Evolutionary conservation across 148 eudicot genomes (phyloP), one percentile per base, ranked within the genome.

Genomic region (Rhododendron henanense): DNA sequence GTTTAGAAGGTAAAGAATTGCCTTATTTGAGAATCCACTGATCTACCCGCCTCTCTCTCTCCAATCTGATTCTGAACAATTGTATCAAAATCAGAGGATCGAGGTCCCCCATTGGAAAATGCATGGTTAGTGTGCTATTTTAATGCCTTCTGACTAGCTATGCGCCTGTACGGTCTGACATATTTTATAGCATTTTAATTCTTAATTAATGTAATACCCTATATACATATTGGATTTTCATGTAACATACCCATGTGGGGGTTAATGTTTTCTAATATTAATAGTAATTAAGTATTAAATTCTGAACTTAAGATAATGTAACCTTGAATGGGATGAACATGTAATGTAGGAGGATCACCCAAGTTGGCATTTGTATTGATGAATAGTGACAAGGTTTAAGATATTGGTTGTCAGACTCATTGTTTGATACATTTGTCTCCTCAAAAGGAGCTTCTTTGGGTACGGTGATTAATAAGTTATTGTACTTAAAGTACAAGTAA

Each of bases 81-180:
- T 75, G 79, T 75, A 75, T 75, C 47, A 19, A 75, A 37, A 35
- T 16, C 10, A 75, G 3, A 18, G 47, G 79, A 75, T 37, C 25
- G 79, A 39, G 79, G 79, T 75, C 79, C 47, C 79, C 79, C 79
- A 67, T 33, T 28, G 78, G 78, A 74, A 74, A 74, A 37, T 74
- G 44, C n/a, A 37, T 39, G 23, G 79, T 39, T 48, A 75, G 48
- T 18, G 47, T 75, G 79, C 10, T 35, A 75, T 75, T 75, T 39
- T 75, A 16, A 39, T 75, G 47, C 48, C 79, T 37, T 75, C 21
- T 75, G 48, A 75, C n/a, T 33, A 71, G 41, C 39, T 37, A 16
- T 39, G 48, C 2, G 79, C 25, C n/a, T 39, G 47, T 75, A 75
- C 79, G 48, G 79, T 10, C 79, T 75, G 79, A 39, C 48, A 37